Percentiles rank a stretch among this genome's conserved stretches.
phyloP scores from a whole-genome alignment of 345 rosid genomes.

The Lepidium aucheri region DNA sequence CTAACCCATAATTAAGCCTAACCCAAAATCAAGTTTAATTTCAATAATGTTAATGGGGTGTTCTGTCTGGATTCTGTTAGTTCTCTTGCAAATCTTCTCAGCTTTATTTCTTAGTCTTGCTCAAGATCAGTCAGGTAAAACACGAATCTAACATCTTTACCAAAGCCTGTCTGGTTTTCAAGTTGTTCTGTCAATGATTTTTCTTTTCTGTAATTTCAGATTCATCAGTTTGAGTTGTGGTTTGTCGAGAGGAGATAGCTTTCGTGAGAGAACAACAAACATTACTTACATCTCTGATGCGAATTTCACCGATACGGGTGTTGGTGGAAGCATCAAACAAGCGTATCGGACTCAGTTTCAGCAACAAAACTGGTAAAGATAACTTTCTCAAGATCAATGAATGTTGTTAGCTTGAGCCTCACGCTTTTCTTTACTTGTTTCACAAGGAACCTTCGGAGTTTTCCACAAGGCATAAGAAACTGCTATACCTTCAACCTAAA shows the following conservation, averaged over 20 bases:
- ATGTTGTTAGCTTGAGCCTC: neutral
- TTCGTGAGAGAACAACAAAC: slow-evolving; percentile 21
- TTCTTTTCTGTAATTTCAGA: neutral
- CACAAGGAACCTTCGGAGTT: slow-evolving; percentile 16
- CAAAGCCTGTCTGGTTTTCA: neutral
- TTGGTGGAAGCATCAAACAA: slow-evolving; percentile 1
- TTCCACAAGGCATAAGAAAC: slow-evolving; percentile 25
- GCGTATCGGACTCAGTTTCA: neutral
- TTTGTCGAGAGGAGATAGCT: slow-evolving; percentile 8
- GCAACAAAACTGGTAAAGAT: neutral
- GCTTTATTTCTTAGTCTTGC: slow-evolving; percentile 10
- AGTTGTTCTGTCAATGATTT: neutral
- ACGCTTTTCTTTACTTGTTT: neutral
- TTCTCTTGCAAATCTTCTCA: slow-evolving; percentile 5
- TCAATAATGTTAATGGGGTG: slow-evolving; percentile 10
- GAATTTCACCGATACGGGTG: slow-evolving; percentile 30
- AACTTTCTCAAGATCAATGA: neutral
- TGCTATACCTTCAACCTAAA: slow-evolving; percentile 24
- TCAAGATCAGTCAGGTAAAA: slow-evolving; percentile 34
- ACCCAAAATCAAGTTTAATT: no score
- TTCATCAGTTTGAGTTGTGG: slow-evolving; percentile 51
- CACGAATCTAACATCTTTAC: no score
- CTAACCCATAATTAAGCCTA: no score
- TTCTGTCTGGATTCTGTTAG: neutral
- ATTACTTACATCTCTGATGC: slow-evolving; percentile 33